These are phyloP conservation scores for apple (Malus domestica) DNA, from an alignment of 306 rosid species.

Conservation along the genomic window DNA sequence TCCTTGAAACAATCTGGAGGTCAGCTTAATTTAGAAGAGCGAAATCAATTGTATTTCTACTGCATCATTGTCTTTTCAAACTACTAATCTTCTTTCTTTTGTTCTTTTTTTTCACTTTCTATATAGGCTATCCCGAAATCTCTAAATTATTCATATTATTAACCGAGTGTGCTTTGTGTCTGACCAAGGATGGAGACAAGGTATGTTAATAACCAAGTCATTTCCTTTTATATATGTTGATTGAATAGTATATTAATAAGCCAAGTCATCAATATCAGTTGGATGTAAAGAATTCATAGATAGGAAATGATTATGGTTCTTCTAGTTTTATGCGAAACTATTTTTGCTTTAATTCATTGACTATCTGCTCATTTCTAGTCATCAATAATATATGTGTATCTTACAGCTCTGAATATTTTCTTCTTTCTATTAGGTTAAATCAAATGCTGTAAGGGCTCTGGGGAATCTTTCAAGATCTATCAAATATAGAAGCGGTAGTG, in stretches of 20 bases:
- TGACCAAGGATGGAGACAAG: constrained; percentile 90
- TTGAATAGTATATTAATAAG: not conserved
- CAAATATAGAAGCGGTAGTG: constrained; percentile 33
- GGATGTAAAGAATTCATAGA: not conserved
- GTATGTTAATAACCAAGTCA: constrained; percentile 21
- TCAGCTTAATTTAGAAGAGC: constrained; percentile 25
- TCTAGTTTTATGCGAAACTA: not conserved
- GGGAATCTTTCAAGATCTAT: constrained; percentile 87
- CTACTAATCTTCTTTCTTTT: not conserved
- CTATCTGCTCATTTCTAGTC: not conserved
- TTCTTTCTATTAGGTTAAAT: constrained; percentile 54
- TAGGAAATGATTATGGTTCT: not conserved
- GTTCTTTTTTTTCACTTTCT: not conserved
- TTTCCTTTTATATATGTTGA: not conserved
- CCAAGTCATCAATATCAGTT: not conserved
- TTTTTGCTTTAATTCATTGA: not conserved
- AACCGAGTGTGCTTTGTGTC: constrained; percentile 65
- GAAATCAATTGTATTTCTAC: not conserved
- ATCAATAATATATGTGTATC: not conserved
- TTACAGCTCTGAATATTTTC: not conserved
- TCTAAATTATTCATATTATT: constrained; percentile 43
- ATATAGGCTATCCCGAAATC: constrained; percentile 37
- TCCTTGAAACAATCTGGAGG: constrained; percentile 34
- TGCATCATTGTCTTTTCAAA: not conserved
- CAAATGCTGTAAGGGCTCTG: constrained; percentile 98